Percentiles rank a stretch among this genome's conserved stretches.
Conservation (phyloP, 257 asterid genomes). For the Solanum corneliomulleri region DNA sequence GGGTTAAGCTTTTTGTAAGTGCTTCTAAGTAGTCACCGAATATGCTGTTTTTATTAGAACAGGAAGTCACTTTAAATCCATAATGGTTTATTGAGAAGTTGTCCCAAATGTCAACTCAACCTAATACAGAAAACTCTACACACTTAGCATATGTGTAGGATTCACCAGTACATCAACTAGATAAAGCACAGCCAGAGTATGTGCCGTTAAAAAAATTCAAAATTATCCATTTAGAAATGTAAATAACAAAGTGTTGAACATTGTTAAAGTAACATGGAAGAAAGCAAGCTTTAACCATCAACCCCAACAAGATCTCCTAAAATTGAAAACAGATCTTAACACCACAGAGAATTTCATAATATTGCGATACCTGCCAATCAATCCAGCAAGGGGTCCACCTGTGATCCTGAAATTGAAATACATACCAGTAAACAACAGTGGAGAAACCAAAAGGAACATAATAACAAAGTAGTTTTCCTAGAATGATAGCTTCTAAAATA, state of each 20-base stretch:
- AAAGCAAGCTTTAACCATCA: background rate
- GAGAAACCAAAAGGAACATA: background rate
- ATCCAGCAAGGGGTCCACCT: conserved; percentile 94
- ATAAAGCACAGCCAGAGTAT: background rate
- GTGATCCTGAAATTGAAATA: conserved; percentile 58
- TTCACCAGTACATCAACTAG: background rate
- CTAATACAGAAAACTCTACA: background rate
- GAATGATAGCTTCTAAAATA: background rate
- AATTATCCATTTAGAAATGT: background rate
- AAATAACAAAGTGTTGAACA: background rate
- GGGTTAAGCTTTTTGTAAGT: background rate
- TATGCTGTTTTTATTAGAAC: background rate
- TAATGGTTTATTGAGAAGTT: background rate
- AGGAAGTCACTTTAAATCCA: background rate
- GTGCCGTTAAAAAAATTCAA: background rate
- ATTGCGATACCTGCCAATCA: conserved; percentile 72
- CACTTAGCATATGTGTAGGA: background rate
- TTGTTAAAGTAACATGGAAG: background rate
- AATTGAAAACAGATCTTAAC: background rate
- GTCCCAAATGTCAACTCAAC: background rate
- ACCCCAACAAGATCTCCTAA: background rate
- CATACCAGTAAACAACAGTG: background rate
- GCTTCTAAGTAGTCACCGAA: background rate
- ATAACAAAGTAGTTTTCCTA: background rate
- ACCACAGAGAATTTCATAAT: background rate